Conservation (phyloP, 495 filamentous ascomycete species). For the Lichenothelia convexa region DNA sequence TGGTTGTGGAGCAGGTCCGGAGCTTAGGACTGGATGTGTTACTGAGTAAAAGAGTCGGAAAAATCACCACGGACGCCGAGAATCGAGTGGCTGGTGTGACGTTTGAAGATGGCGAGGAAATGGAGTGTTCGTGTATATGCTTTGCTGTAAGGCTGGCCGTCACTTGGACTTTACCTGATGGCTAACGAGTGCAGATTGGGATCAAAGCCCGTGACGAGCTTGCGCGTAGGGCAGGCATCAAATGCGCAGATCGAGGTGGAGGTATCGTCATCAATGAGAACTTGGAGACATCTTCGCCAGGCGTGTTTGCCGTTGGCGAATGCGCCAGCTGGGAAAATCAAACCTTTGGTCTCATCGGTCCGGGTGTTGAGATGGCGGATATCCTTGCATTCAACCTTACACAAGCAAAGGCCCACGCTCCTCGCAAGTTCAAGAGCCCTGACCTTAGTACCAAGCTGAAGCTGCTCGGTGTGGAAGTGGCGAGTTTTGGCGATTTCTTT, state of each 20-base stretch:
- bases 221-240: constrained; percentile 50
- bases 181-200: constrained; percentile 37
- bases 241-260: constrained; percentile 53
- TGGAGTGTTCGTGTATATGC: constrained; percentile 71
- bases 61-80: constrained; percentile 46
- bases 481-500: constrained; percentile 93
- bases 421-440: constrained; percentile 59
- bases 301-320: constrained; percentile 85
- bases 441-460: constrained; percentile 92
- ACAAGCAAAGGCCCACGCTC: constrained; percentile 52
- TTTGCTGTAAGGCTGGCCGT: constrained; percentile 45
- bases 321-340: constrained; percentile 90
- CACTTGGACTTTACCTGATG: not conserved
- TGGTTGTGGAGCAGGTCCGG: constrained; percentile 73
- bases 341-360: constrained; percentile 85
- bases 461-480: constrained; percentile 82
- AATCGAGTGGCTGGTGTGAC: constrained; percentile 56
- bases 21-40: constrained; percentile 71
- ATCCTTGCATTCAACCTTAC: constrained; percentile 90
- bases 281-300: constrained; percentile 50
- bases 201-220: constrained; percentile 73
- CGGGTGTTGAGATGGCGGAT: constrained; percentile 93
- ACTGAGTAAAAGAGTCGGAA: constrained; percentile 57
- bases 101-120: constrained; percentile 71
- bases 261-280: constrained; percentile 61